phyloP scores from a whole-genome alignment of 192 early-diverging fungal species.

The Dissophora globulifera region DNA sequence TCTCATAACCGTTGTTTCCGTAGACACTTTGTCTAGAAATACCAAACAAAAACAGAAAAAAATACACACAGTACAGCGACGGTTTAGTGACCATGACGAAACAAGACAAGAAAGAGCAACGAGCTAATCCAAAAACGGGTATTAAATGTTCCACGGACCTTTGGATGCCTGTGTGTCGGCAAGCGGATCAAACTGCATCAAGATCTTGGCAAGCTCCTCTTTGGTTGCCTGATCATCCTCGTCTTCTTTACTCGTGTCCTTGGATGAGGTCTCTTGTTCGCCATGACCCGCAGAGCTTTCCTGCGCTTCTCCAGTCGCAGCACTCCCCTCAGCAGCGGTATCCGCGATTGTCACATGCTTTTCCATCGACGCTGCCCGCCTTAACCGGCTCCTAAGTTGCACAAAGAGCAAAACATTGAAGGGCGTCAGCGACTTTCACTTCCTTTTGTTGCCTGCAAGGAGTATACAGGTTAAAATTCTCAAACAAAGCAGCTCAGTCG shows the following conservation, averaged over 20 bases:
- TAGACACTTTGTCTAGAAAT: not conserved
- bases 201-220: slow-evolving; percentile 38
- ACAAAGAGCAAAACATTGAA: not conserved
- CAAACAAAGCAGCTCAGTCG: not conserved
- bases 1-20: slow-evolving; percentile 13
- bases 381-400: slow-evolving; percentile 13
- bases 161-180: slow-evolving; percentile 5
- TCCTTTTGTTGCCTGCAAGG: too few species aligned
- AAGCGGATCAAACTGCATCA: slow-evolving; percentile 51
- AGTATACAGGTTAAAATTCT: not conserved
- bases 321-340: not conserved
- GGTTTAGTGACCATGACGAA: too few species aligned
- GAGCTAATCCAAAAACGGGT: too few species aligned
- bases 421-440: too few species aligned
- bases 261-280: not conserved
- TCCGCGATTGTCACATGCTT: slow-evolving; percentile 52
- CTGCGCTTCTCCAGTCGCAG: not conserved
- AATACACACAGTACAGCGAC: not conserved
- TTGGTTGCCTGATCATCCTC: slow-evolving; percentile 30
- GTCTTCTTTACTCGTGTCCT: slow-evolving; percentile 16
- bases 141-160: not conserved
- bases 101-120: not conserved
- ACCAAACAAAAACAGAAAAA: too few species aligned
- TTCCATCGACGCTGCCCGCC: slow-evolving; percentile 16
- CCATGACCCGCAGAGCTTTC: not conserved